Conservation (phyloP, 2,329 filamentous ascomycete species). For the Aspergillus ochraceoroseus region DNA sequence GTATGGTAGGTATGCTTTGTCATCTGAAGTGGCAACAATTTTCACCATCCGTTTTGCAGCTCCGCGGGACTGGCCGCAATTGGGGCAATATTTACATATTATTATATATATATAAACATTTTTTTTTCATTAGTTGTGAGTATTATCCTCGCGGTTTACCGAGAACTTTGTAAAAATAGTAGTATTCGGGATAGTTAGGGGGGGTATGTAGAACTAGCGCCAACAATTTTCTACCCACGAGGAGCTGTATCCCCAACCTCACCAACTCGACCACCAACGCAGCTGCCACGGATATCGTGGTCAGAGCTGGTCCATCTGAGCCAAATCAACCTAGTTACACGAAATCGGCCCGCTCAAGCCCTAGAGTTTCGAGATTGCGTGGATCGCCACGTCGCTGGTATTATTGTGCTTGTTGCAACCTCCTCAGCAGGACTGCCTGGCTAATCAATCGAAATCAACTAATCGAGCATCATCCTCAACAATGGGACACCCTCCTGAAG, state of each 20-base stretch:
- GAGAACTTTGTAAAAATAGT: too few species aligned
- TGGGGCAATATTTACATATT: too few species aligned
- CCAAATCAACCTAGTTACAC: not conserved
- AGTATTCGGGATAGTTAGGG: too few species aligned
- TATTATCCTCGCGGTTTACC: too few species aligned
- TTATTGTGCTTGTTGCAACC: conserved; percentile 2
- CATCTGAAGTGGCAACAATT: conserved; percentile 30
- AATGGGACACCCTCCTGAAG: conserved; percentile 2
- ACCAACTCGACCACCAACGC: too few species aligned
- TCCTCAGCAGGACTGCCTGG: conserved; percentile 1
- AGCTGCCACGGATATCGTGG: conserved; percentile 1
- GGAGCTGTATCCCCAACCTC: too few species aligned
- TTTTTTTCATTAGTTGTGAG: too few species aligned
- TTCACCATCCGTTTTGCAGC: too few species aligned
- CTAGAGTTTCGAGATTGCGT: conserved; percentile 1
- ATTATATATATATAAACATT: too few species aligned
- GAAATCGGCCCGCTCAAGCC: conserved; percentile 1
- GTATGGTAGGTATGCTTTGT: conserved; percentile 29
- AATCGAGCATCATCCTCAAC: conserved; percentile 2
- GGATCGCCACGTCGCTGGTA: conserved; percentile 1
- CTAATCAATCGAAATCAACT: conserved; percentile 2
- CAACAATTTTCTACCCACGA: too few species aligned
- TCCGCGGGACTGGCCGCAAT: conserved; percentile 5
- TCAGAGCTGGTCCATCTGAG: not conserved
- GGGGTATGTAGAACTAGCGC: too few species aligned